Evolutionary conservation across 1,284 basidiomycete species (phyloP).

Genomic region (Tremellales sp.): DNA sequence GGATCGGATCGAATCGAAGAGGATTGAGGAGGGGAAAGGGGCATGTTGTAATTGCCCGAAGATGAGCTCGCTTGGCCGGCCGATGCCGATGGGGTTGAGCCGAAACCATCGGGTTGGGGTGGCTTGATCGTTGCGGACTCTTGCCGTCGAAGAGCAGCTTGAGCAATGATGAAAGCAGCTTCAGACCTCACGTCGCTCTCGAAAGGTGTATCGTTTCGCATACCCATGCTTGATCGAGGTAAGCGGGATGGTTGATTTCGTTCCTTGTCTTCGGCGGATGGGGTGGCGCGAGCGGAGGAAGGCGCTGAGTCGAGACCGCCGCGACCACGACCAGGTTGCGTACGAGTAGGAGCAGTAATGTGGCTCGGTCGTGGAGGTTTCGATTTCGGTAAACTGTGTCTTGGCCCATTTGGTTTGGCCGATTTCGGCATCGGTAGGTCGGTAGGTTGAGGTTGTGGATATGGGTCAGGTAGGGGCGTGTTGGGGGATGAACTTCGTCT

Average conservation of each 20-base stretch:
- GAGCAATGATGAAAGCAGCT: conserved; percentile 27
- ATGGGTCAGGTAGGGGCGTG: background rate
- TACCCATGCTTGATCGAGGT: conserved; percentile 28
- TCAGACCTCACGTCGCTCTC: conserved; percentile 31
- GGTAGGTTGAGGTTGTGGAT: background rate
- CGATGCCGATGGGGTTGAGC: background rate
- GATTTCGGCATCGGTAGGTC: background rate
- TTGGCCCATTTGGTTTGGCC: background rate
- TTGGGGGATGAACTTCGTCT: conserved; percentile 1
- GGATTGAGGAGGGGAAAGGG: background rate
- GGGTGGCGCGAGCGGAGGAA: background rate
- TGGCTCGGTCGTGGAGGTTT: conserved; percentile 2
- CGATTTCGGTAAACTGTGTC: conserved; percentile 1
- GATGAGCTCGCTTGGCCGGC: background rate
- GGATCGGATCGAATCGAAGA: background rate
- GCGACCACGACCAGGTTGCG: conserved; percentile 1
- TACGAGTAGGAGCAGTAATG: background rate
- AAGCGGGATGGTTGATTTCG: too few relatives aligned
- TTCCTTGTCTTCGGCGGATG: background rate
- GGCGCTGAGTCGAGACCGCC: conserved; percentile 3
- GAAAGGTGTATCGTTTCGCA: conserved; percentile 21
- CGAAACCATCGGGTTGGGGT: background rate
- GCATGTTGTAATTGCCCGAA: too few relatives aligned
- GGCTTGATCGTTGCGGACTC: conserved; percentile 1
- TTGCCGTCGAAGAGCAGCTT: conserved; percentile 14